Percentiles rank a stretch among this genome's conserved stretches.
Conservation (phyloP, 2,329 filamentous ascomycete species). For the Zalaria sp. region DNA sequence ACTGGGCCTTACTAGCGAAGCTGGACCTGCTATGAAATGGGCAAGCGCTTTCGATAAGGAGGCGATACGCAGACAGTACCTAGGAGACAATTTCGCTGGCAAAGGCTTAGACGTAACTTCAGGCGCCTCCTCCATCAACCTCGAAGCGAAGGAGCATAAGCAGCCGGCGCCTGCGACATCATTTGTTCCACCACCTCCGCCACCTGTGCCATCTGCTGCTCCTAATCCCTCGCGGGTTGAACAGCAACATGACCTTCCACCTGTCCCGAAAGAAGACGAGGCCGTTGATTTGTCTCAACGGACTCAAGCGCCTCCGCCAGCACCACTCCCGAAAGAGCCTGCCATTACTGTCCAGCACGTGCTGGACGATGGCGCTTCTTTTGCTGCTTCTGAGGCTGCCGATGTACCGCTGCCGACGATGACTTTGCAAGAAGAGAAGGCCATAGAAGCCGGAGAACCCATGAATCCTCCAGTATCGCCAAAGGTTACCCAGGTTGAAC, state of each 20-base stretch:
- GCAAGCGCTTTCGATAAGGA: conserved; percentile 90
- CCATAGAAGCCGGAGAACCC: not conserved
- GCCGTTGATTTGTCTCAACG: not conserved
- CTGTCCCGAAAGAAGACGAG: not conserved
- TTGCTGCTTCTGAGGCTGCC: not conserved
- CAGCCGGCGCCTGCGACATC: conserved; percentile 2
- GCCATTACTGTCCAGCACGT: not conserved
- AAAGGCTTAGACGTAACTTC: conserved; percentile 41
- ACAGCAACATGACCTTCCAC: conserved; percentile 1
- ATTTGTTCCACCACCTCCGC: conserved; percentile 3
- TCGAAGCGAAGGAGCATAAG: conserved; percentile 3
- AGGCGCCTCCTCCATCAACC: conserved; percentile 4
- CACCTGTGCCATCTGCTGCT: conserved; percentile 6
- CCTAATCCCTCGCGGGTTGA: conserved; percentile 2
- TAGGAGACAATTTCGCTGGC: conserved; percentile 59
- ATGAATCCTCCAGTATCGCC: conserved; percentile 3
- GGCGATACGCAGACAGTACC: conserved; percentile 70
- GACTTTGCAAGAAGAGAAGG: not conserved
- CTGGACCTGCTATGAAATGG: conserved; percentile 93
- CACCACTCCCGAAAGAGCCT: not conserved
- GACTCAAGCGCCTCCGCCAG: not conserved
- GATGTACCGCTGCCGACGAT: not conserved
- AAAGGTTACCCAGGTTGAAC: conserved; percentile 11
- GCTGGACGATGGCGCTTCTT: not conserved
- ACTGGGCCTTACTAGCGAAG: conserved; percentile 75